Evolutionary conservation across 306 rosid species (phyloP), one percentile per base, ranked within the genome.

Genomic region (Betula pendula): DNA sequence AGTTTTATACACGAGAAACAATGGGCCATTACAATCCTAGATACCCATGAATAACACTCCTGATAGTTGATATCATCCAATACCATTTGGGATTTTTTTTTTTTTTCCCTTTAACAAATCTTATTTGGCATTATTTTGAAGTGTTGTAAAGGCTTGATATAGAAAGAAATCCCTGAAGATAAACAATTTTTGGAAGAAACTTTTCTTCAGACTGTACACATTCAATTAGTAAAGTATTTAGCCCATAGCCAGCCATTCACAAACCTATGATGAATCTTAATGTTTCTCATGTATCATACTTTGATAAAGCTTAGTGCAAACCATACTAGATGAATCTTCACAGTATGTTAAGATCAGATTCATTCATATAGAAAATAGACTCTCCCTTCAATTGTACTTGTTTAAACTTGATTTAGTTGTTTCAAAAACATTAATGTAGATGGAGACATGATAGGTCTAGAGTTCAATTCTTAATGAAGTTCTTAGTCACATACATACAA

Each of bases 371-470:
- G 16, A 59, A 29, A 16, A 60, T 55, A 20, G 68, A 60, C 20
- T 60, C 68, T 60, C 68, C 68, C 43, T 27, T 60, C 68, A 60
- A 31, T 60, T 60, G 40, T 14, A 60, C 14, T 60, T 29, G 22
- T 60, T 15, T 60, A 60, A 27, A 60, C 20, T 60, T 27, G 43
- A 27, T 27, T 22, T 58, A 58, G 65, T 58, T 58, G 19, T 38
- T 38, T 38, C 9, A 7, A 29, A 60, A 60, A 12, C 1, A 6
- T 5, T 6, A 60, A 19, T 29, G 31, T 60, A 60, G 29, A 60
- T 14, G 13, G 68, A 55, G 27, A 60, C 19, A 6, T 11, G 19
- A 60, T 31, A 60, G 27, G 70, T 65, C 14, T 33, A 35, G 13
- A 42, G 3, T 33, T 35, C 22, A 9, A 31, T 63, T 63, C 45